phyloP scores from a whole-genome alignment of 2,329 filamentous ascomycete genomes.

The Dothideomycetes sp. region DNA sequence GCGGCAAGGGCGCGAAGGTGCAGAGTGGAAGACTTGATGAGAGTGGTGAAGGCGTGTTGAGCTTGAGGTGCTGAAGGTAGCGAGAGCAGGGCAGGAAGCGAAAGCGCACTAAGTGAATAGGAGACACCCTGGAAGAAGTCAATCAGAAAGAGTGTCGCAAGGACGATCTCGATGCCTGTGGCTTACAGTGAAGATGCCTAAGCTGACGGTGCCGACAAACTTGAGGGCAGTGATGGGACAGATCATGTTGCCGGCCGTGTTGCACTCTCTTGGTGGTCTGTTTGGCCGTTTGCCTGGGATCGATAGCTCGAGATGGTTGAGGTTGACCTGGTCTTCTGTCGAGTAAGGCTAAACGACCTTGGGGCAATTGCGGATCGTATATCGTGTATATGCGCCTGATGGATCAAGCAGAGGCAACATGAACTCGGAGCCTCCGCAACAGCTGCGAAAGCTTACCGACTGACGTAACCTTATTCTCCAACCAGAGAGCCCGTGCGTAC shows the following conservation, averaged over 20 bases:
- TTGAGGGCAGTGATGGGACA: conserved; percentile 66
- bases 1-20: conserved; percentile 58
- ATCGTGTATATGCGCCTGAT: too few relatives aligned
- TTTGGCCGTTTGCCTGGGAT: too few relatives aligned
- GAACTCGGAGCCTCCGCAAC: neutral
- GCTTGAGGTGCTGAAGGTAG: conserved; percentile 67
- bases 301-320: too few relatives aligned
- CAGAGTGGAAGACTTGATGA: conserved; percentile 51
- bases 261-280: too few relatives aligned
- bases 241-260: conserved; percentile 17
- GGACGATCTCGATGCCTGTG: conserved; percentile 1
- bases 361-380: too few relatives aligned
- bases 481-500: too few relatives aligned
- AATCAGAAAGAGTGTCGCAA: conserved; percentile 14
- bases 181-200: conserved; percentile 79
- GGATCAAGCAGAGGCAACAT: too few relatives aligned
- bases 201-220: conserved; percentile 82
- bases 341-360: too few relatives aligned
- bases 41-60: conserved; percentile 54
- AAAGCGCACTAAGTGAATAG: conserved; percentile 67
- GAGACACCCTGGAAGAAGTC: conserved; percentile 62
- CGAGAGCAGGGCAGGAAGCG: conserved; percentile 68
- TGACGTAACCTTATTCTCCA: neutral
- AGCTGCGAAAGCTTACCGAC: neutral
- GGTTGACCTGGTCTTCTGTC: too few relatives aligned